phyloP scores from a whole-genome alignment of 495 filamentous ascomycete species.

The Neurospora sp. region DNA sequence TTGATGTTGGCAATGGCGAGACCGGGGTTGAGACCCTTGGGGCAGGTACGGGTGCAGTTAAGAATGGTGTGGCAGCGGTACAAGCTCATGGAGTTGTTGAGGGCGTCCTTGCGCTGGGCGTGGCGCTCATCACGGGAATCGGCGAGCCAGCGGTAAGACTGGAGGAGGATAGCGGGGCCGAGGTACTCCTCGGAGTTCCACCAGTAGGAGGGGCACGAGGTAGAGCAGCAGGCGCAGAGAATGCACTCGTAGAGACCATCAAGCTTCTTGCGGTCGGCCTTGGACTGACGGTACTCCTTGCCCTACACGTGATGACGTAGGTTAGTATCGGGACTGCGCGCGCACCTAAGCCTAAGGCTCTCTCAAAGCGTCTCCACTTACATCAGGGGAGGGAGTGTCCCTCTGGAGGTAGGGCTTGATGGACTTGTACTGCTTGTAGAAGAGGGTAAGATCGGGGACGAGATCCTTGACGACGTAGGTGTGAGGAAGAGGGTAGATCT shows the following conservation, averaged over 20 bases:
- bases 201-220: slow-evolving; percentile 97
- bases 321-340: neutral
- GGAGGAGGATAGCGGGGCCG: slow-evolving; percentile 87
- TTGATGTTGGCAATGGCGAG: slow-evolving; percentile 95
- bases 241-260: slow-evolving; percentile 99
- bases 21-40: slow-evolving; percentile 95
- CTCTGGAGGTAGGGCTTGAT: slow-evolving; percentile 98
- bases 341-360: neutral
- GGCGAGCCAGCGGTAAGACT: slow-evolving; percentile 93
- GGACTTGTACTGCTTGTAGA: slow-evolving; percentile 99
- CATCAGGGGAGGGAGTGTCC: slow-evolving; percentile 64
- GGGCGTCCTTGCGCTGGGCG: slow-evolving; percentile 72
- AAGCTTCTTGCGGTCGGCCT: slow-evolving; percentile 86
- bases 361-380: slow-evolving; percentile 29
- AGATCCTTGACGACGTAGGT: slow-evolving; percentile 99
- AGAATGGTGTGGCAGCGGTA: slow-evolving; percentile 99
- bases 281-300: slow-evolving; percentile 80
- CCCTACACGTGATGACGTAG: slow-evolving; percentile 42
- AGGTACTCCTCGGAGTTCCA: slow-evolving; percentile 99
- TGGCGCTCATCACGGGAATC: slow-evolving; percentile 87
- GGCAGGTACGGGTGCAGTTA: slow-evolving; percentile 93
- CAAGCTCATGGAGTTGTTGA: slow-evolving; percentile 97
- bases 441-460: slow-evolving; percentile 91
- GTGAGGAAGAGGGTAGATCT: slow-evolving; percentile 97
- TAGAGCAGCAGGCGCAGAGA: slow-evolving; percentile 97